Percentiles rank a stretch among this genome's conserved stretches.
These are phyloP conservation scores for Leccinum boreale DNA, from an alignment of 768 basidiomycete genomes.

Conservation along the genomic window DNA sequence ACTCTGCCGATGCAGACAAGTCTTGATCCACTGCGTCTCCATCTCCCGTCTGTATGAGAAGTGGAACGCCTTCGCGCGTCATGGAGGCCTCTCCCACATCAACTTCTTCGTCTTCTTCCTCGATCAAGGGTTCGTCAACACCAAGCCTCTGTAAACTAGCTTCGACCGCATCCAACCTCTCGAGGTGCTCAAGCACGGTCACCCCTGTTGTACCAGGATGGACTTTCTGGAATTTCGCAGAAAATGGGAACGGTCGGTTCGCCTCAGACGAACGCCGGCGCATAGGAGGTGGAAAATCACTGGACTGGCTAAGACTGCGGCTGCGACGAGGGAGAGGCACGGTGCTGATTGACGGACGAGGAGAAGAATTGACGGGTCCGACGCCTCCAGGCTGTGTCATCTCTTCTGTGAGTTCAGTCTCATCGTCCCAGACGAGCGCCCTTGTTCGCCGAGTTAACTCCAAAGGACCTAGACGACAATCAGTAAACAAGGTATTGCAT, in stretches of 20 bases:
- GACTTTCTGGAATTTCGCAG: constrained; percentile 78
- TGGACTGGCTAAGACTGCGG: constrained; percentile 57
- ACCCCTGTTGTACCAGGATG: constrained; percentile 87
- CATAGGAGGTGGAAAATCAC: constrained; percentile 74
- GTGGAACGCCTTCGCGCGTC: constrained; percentile 11
- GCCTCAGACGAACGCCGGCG: constrained; percentile 60
- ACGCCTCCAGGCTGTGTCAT: constrained; percentile 28
- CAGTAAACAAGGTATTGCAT: background rate
- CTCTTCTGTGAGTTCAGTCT: constrained; percentile 69
- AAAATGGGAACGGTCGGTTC: constrained; percentile 76
- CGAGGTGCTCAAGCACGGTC: constrained; percentile 79
- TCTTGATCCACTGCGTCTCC: constrained; percentile 11
- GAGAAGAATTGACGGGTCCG: constrained; percentile 44
- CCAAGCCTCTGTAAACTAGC: constrained; percentile 75
- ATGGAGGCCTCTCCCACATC: constrained; percentile 60
- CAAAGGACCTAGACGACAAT: constrained; percentile 61
- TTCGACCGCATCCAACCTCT: constrained; percentile 80
- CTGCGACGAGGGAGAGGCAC: constrained; percentile 52
- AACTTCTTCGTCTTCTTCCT: constrained; percentile 51
- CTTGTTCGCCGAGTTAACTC: constrained; percentile 83
- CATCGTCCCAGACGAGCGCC: constrained; percentile 84
- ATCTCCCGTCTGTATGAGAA: constrained; percentile 32
- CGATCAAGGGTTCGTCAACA: constrained; percentile 49
- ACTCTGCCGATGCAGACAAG: constrained; percentile 37
- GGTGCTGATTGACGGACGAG: constrained; percentile 57